These are phyloP conservation scores for Wolfiporia cocos DNA, from an alignment of 1,284 basidiomycete genomes.

Conservation along the genomic window DNA sequence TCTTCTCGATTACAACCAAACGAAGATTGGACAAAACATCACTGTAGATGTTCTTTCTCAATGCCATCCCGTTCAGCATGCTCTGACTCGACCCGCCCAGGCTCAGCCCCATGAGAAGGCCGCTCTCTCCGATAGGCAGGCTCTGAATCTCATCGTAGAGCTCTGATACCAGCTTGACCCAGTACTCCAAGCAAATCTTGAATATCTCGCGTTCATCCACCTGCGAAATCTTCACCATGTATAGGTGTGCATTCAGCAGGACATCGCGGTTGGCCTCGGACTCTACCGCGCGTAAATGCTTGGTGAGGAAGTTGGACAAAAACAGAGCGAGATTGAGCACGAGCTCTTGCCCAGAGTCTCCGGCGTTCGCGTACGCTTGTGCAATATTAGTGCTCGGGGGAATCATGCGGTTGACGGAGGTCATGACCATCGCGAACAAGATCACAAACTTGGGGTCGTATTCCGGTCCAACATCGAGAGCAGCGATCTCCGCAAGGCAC, in stretches of 20 bases:
- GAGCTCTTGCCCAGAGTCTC: slow-evolving; percentile 94
- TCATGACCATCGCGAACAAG: slow-evolving; percentile 98
- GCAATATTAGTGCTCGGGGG: slow-evolving; percentile 96
- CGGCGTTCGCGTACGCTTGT: slow-evolving; percentile 85
- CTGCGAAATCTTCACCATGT: slow-evolving; percentile 98
- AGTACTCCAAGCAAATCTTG: slow-evolving; percentile 99
- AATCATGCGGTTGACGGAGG: slow-evolving; percentile 93
- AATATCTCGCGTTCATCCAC: slow-evolving; percentile 99
- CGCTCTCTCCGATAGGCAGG: slow-evolving; percentile 89
- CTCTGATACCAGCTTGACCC: slow-evolving; percentile 96
- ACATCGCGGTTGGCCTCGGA: slow-evolving; percentile 90
- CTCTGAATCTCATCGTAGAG: slow-evolving; percentile 98
- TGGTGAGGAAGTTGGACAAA: slow-evolving; percentile 93
- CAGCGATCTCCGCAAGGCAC: slow-evolving; percentile 96
- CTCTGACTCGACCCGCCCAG: slow-evolving; percentile 64
- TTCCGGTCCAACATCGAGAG: slow-evolving; percentile 93
- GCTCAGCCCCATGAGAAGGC: slow-evolving; percentile 90
- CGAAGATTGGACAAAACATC: slow-evolving; percentile 94
- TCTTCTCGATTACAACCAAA: slow-evolving; percentile 96
- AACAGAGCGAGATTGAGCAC: slow-evolving; percentile 97
- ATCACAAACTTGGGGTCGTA: slow-evolving; percentile 98
- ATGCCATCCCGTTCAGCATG: slow-evolving; percentile 70
- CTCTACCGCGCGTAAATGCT: slow-evolving; percentile 90
- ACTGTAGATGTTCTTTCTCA: slow-evolving; percentile 92
- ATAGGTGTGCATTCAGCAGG: slow-evolving; percentile 93